A percentile compares a stretch with the other conserved stretches of the same genome.
Evolutionary conservation across 2,329 filamentous ascomycete species (phyloP).

Genomic region (Beauveria scarabaeidicola): DNA sequence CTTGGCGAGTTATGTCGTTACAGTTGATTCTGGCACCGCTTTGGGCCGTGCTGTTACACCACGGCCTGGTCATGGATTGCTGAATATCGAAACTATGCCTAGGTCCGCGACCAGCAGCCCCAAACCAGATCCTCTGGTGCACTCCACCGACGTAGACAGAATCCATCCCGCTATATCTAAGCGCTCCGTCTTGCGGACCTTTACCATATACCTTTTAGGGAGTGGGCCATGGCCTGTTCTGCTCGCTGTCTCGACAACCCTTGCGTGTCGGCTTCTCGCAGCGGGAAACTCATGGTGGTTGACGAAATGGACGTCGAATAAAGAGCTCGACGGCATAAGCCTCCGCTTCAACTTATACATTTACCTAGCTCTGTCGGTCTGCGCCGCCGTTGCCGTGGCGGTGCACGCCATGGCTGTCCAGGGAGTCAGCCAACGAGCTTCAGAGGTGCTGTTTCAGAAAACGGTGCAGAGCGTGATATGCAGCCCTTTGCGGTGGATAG

Average conservation of each 20-base stretch:
- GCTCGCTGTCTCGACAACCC: neutral
- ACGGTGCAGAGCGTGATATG: neutral
- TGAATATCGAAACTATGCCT: neutral
- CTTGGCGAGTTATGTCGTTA: conserved; percentile 4
- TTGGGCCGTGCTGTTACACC: neutral
- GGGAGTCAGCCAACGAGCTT: conserved; percentile 3
- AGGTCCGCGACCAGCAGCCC: neutral
- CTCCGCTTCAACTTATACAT: neutral
- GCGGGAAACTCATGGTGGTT: conserved; percentile 12
- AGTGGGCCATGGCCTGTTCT: neutral
- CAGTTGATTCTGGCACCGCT: conserved; percentile 5
- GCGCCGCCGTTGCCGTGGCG: neutral
- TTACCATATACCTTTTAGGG: conserved; percentile 2
- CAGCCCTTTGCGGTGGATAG: conserved; percentile 9
- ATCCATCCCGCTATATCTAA: no score
- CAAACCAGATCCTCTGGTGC: neutral
- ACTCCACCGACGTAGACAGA: neutral
- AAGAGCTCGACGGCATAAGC: neutral
- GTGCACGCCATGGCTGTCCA: conserved; percentile 4
- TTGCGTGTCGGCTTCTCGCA: neutral
- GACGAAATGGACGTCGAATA: conserved; percentile 7
- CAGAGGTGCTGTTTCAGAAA: neutral
- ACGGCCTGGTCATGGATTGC: neutral
- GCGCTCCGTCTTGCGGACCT: neutral
- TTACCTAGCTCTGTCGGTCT: conserved; percentile 7